Evolutionary conservation across 2,329 filamentous ascomycete species (phyloP).

Genomic region (Capronia coronata): DNA sequence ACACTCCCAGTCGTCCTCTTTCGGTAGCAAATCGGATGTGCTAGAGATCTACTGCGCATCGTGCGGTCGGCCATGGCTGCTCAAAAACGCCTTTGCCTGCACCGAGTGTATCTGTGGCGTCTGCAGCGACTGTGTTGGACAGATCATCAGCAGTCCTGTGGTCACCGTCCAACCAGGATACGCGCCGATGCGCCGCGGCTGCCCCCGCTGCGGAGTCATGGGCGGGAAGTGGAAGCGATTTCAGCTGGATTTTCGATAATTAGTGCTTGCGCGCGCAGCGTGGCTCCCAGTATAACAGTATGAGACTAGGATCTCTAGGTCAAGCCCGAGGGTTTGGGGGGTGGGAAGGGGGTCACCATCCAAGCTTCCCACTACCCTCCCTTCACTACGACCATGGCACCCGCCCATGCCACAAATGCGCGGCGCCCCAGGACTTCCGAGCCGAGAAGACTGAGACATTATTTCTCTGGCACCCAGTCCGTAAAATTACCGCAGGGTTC

Average conservation of each 20-base stretch:
- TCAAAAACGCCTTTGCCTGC: slow-evolving; percentile 85
- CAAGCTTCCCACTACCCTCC: slow-evolving; percentile 5
- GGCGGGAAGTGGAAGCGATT: slow-evolving; percentile 45
- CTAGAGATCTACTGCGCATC: slow-evolving; percentile 91
- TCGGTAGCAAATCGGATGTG: slow-evolving; percentile 41
- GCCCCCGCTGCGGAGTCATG: slow-evolving; percentile 42
- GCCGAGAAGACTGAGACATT: slow-evolving; percentile 24
- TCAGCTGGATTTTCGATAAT: slow-evolving; percentile 43
- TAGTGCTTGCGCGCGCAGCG: background rate
- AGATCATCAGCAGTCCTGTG: slow-evolving; percentile 41
- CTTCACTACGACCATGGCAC: slow-evolving; percentile 1
- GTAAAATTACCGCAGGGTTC: slow-evolving; percentile 24
- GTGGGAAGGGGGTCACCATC: slow-evolving; percentile 2
- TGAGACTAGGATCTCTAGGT: slow-evolving; percentile 13
- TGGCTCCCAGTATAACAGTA: background rate
- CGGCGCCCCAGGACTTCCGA: slow-evolving; percentile 14
- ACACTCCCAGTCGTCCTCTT: slow-evolving; percentile 52
- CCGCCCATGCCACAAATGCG: background rate
- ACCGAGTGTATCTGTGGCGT: slow-evolving; percentile 94
- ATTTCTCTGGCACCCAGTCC: slow-evolving; percentile 18
- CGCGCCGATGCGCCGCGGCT: slow-evolving; percentile 37
- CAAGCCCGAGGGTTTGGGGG: background rate
- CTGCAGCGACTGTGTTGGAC: slow-evolving; percentile 71
- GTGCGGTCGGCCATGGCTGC: slow-evolving; percentile 67
- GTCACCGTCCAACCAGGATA: slow-evolving; percentile 30